These are phyloP conservation scores for Cudoniella acicularis DNA, from an alignment of 495 filamentous ascomycete species.

Conservation along the genomic window DNA sequence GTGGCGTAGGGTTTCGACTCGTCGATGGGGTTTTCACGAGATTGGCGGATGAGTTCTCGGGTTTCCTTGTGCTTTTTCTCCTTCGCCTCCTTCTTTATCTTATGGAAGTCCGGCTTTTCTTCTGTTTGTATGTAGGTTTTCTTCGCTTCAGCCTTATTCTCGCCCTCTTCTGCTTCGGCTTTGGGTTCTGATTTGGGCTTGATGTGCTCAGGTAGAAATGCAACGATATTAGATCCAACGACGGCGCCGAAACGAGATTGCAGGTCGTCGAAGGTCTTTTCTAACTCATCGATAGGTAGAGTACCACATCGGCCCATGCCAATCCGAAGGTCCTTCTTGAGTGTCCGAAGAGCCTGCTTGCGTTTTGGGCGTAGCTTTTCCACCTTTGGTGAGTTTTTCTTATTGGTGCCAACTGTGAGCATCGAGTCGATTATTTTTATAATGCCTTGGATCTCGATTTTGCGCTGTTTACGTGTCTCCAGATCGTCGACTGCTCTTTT, in stretches of 20 bases:
- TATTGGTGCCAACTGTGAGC: too few relatives aligned
- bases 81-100: background rate
- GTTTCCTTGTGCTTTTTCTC: constrained; percentile 6
- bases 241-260: too few relatives aligned
- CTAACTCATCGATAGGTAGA: constrained; percentile 34
- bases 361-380: too few relatives aligned
- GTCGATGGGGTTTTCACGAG: constrained; percentile 72
- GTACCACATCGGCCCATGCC: constrained; percentile 48
- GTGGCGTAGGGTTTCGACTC: constrained; percentile 78
- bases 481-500: background rate
- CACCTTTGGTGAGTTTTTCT: too few relatives aligned
- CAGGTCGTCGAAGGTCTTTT: constrained; percentile 34
- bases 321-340: constrained; percentile 49
- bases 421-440: constrained; percentile 52
- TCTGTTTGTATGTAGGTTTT: too few relatives aligned
- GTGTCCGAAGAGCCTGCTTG: constrained; percentile 59
- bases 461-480: constrained; percentile 19
- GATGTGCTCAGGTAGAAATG: too few relatives aligned
- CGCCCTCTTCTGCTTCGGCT: too few relatives aligned
- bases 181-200: too few relatives aligned
- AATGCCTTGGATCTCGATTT: constrained; percentile 44
- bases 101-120: too few relatives aligned
- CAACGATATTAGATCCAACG: too few relatives aligned
- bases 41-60: constrained; percentile 46
- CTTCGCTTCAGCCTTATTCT: too few relatives aligned